phyloP scores from a whole-genome alignment of 257 asterid genomes.

The Solanum bulbocastanum region DNA sequence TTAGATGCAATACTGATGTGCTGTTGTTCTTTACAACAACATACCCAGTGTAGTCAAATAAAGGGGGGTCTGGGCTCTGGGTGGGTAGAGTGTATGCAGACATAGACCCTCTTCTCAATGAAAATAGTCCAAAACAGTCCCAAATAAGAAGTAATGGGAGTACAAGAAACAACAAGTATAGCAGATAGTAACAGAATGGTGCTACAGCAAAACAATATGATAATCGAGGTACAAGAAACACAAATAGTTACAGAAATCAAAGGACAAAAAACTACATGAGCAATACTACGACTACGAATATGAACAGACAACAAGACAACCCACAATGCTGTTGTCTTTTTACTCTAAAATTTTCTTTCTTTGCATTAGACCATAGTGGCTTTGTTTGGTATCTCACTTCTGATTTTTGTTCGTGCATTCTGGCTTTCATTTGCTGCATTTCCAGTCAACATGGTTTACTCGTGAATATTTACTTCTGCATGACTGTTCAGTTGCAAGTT shows the following conservation, averaged over 20 bases:
- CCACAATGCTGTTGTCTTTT: background rate
- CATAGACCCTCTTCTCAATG: background rate
- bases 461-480: background rate
- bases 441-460: background rate
- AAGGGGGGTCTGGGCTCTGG: background rate
- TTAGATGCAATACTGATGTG: background rate
- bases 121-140: background rate
- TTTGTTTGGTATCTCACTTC: background rate
- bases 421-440: background rate
- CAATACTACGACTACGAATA: background rate
- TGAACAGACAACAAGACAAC: background rate
- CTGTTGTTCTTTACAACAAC: background rate
- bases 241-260: background rate
- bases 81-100: background rate
- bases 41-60: background rate
- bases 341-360: background rate
- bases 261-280: background rate
- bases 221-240: background rate
- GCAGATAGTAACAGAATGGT: background rate
- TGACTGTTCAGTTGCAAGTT: background rate
- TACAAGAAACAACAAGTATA: background rate
- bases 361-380: background rate
- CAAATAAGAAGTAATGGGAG: background rate
- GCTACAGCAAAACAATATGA: fast-evolving
- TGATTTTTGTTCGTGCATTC: background rate